A percentile compares a stretch with the other conserved stretches of the same genome.
phyloP scores from a whole-genome alignment of 176 grass and related monocot genomes.

The Lolium multiflorum region DNA sequence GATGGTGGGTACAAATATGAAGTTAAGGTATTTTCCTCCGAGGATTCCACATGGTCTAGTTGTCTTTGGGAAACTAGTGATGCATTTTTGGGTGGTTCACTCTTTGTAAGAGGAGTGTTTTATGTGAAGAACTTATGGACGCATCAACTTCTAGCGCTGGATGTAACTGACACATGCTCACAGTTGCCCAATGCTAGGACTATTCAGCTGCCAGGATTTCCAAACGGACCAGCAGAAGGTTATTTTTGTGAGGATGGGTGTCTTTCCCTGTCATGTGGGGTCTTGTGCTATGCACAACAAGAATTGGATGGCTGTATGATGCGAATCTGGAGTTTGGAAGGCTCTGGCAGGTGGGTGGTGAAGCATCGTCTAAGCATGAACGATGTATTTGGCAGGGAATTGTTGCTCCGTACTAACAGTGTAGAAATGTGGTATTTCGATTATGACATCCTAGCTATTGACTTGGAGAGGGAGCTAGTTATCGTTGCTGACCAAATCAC shows the following conservation, averaged over 20 bases:
- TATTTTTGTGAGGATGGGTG: background rate
- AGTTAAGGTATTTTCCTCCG: background rate
- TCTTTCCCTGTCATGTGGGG: constrained; percentile 25
- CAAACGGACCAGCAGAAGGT: background rate
- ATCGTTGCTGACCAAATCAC: background rate
- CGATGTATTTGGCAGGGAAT: constrained; percentile 17
- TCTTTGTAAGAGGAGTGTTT: background rate
- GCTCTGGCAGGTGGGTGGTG: constrained; percentile 25
- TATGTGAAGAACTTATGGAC: background rate
- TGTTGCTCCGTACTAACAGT: background rate
- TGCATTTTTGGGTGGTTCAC: background rate
- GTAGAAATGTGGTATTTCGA: background rate
- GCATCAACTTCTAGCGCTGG: background rate
- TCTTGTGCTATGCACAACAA: constrained; percentile 21
- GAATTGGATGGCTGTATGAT: constrained; percentile 2
- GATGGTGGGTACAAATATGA: background rate
- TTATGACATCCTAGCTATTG: constrained; percentile 22
- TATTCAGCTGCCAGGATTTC: constrained; percentile 8
- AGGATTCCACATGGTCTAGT: background rate
- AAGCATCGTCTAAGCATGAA: constrained; percentile 16
- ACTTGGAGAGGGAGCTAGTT: constrained; percentile 17
- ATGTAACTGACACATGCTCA: background rate
- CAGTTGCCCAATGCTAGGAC: background rate
- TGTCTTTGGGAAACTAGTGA: background rate
- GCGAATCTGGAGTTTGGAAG: constrained; percentile 36